Percentiles rank a stretch among this genome's conserved stretches.
phyloP scores from a whole-genome alignment of 345 rosid genomes.

The Citrus sinensis region DNA sequence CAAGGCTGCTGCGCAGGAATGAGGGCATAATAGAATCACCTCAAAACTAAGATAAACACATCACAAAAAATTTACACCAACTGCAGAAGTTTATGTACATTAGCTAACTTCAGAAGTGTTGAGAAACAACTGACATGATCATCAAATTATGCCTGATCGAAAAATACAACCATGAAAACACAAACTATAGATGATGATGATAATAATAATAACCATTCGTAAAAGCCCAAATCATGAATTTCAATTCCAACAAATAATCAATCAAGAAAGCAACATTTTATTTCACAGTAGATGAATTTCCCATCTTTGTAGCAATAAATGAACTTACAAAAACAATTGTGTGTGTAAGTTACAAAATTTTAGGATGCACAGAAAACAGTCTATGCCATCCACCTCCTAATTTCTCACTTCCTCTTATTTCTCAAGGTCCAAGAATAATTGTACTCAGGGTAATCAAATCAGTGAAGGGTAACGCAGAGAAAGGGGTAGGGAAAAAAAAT shows the following conservation, averaged over 20 bases:
- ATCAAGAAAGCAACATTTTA: not conserved
- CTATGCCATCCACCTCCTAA: conserved; percentile 1
- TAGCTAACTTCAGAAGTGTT: not conserved
- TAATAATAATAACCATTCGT: not conserved
- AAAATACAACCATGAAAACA: not conserved
- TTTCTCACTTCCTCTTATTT: not conserved
- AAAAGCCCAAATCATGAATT: not conserved
- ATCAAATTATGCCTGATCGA: not conserved
- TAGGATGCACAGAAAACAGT: conserved; percentile 15
- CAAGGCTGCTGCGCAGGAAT: not conserved
- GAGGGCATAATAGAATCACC: not conserved
- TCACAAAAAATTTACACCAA: not conserved
- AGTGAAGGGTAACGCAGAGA: not conserved
- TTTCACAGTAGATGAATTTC: not conserved
- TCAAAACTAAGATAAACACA: not conserved
- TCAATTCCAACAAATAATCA: conserved; percentile 14
- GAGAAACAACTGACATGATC: not conserved
- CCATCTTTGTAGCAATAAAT: not conserved
- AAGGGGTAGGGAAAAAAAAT: not conserved
- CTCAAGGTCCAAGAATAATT: not conserved
- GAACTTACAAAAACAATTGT: conserved; percentile 10
- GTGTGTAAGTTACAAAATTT: conserved; percentile 18
- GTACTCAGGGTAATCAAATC: not conserved
- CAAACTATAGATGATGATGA: not conserved
- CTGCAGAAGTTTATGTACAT: not conserved